Evolutionary conservation across 192 early-diverging fungal genomes (phyloP).

Genomic region (Entomortierella chlamydospora): DNA sequence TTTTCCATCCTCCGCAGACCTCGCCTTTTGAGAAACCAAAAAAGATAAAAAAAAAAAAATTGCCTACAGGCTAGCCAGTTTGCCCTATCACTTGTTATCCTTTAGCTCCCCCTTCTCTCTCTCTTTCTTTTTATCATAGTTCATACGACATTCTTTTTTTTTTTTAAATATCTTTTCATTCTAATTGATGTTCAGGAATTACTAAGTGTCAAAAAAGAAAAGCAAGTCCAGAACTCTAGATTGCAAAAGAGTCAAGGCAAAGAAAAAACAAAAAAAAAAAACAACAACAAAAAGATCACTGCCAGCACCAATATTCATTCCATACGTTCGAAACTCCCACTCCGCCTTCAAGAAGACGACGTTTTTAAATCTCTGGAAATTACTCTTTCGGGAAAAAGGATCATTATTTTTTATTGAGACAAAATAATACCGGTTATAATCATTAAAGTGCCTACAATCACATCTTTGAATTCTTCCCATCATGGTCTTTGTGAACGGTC

Average conservation of each 20-base stretch:
- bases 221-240: constrained; percentile 10
- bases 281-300: not conserved
- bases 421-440: constrained; percentile 8
- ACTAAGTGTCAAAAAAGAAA: not conserved
- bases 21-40: not conserved
- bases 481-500: constrained; percentile 52
- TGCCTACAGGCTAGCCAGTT: not conserved
- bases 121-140: not conserved
- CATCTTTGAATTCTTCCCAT: too few relatives aligned
- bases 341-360: not conserved
- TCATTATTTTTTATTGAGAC: not conserved
- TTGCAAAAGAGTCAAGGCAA: constrained; percentile 13
- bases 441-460: constrained; percentile 10
- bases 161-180: not conserved
- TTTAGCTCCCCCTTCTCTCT: constrained; percentile 6
- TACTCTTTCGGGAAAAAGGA: not conserved
- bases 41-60: not conserved
- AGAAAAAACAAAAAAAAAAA: constrained; percentile 15
- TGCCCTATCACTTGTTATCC: not conserved
- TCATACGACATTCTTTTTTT: too few relatives aligned
- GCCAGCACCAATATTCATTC: not conserved
- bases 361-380: too few relatives aligned
- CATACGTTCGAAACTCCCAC: not conserved
- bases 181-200: constrained; percentile 16
- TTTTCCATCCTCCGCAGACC: not conserved